Base-by-base conservation (phyloP, 495 filamentous ascomycete species). In the Amorphotheca resinae region DNA sequence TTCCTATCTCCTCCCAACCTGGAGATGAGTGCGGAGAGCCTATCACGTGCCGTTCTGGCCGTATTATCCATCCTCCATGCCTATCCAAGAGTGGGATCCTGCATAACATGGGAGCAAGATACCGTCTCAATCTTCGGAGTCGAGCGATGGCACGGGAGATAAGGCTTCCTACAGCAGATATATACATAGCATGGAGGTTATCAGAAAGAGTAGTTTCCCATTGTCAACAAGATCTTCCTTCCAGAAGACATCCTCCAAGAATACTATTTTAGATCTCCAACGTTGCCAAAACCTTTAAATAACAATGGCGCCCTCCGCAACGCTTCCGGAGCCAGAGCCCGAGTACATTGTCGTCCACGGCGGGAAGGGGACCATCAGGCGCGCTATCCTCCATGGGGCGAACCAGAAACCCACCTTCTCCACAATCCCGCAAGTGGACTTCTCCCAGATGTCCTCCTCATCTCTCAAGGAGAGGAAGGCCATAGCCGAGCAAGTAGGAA, bases 81-180 rank as follows among this genome's bases (percentile, higher is more conserved):
- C n/a, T n/a, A n/a, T n/a, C n/a, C n/a, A n/a, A n/a, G n/a, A 20
- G 62, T 64, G 12, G 59, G 59, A 6, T 59, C 59, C 16, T 54
- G 49, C 48, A 64, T 64, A 48, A 60, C 61, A 42, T 42, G 59
- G 40, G 52, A 62, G 28, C 60, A 72, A 42, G 68, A 68, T 23
- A 72, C 65, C 46, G 59, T 63, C 50, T 73, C 68, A 64, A 73
- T 68, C 2, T 66, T 72, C 50, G 65, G 68, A 14, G 62, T 71
- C 34, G 16, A 34, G 8, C 5, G 33, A 34, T 5, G 33, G 5
- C 15, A 34, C 16, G 16, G 8, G 8, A 6, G 33, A 34, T 14
- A 34, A 34, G 33, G 8, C 33, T 14, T 34, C 33, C 15, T n/a
- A n/a, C n/a, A n/a, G n/a, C n/a, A n/a, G n/a, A n/a, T n/a, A n/a